Conservation (phyloP, 2,329 filamentous ascomycete species). For the Pseudogymnoascus sp. region DNA sequence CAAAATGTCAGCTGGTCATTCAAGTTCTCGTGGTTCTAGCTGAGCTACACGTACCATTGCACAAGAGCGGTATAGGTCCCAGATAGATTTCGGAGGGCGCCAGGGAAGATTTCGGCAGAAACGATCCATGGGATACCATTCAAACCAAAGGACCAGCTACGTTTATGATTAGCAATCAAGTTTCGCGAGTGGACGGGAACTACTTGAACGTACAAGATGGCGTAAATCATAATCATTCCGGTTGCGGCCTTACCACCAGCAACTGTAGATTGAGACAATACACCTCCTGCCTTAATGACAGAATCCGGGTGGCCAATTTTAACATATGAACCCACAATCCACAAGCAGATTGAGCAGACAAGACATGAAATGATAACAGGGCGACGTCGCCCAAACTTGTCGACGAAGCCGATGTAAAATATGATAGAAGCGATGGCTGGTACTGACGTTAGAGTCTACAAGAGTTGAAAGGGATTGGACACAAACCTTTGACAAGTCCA, state of each 20-base stretch:
- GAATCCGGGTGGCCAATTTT: conserved; percentile 40
- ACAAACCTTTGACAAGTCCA: conserved; percentile 33
- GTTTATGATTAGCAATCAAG: neutral
- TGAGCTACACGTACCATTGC: neutral
- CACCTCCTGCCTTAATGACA: conserved; percentile 25
- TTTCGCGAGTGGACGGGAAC: neutral
- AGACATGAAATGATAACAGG: conserved; percentile 41
- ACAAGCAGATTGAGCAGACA: conserved; percentile 40
- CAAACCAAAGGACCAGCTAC: conserved; percentile 26
- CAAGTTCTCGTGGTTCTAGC: neutral
- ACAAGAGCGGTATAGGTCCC: conserved; percentile 11
- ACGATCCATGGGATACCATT: conserved; percentile 14
- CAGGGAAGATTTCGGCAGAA: conserved; percentile 13
- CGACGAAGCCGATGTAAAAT: conserved; percentile 34
- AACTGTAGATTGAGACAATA: conserved; percentile 34
- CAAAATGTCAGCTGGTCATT: conserved; percentile 24
- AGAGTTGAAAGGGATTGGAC: neutral
- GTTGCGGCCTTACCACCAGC: conserved; percentile 45
- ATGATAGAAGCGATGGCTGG: conserved; percentile 33
- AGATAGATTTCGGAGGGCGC: conserved; percentile 10
- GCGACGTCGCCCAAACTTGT: conserved; percentile 33
- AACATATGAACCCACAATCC: conserved; percentile 45
- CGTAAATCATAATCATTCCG: conserved; percentile 46
- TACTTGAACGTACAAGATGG: conserved; percentile 14
- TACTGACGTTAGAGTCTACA: neutral